These are phyloP conservation scores for Kwoniella shandongensis DNA, from an alignment of 768 basidiomycete genomes.

Conservation along the genomic window DNA sequence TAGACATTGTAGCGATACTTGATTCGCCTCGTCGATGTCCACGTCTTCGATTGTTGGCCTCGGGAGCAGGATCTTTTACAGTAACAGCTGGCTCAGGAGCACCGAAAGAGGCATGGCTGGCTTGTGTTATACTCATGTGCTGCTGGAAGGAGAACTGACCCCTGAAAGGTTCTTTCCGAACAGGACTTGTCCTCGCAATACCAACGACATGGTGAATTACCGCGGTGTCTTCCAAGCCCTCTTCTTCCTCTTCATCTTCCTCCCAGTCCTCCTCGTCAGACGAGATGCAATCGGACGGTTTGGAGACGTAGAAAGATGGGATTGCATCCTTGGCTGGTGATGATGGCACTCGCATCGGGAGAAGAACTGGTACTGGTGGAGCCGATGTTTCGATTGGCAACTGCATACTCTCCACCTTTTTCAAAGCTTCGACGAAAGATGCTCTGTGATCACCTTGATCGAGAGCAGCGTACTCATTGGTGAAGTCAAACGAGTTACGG, in stretches of 20 bases:
- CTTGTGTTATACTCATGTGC: slow-evolving; percentile 20
- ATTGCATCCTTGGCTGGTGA: neutral
- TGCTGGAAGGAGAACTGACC: slow-evolving; percentile 47
- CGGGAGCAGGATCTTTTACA: slow-evolving; percentile 1
- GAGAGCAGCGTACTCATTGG: slow-evolving; percentile 43
- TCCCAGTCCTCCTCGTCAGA: neutral
- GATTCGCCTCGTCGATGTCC: slow-evolving; percentile 40
- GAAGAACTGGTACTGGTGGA: slow-evolving; percentile 18
- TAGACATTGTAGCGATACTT: slow-evolving; percentile 50
- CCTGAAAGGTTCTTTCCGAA: slow-evolving; percentile 29
- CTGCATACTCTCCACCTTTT: slow-evolving; percentile 2
- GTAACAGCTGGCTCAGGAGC: slow-evolving; percentile 10
- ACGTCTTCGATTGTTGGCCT: slow-evolving; percentile 4
- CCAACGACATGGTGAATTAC: slow-evolving; percentile 12
- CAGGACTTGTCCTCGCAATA: slow-evolving; percentile 18
- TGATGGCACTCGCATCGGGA: neutral
- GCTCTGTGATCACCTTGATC: slow-evolving; percentile 36
- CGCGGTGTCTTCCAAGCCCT: slow-evolving; percentile 7
- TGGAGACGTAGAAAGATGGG: slow-evolving; percentile 20
- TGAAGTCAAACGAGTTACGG: slow-evolving; percentile 50
- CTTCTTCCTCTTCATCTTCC: slow-evolving; percentile 11
- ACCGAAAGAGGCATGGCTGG: slow-evolving; percentile 13
- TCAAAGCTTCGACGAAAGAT: slow-evolving; percentile 43
- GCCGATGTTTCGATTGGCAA: neutral
- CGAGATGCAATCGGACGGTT: slow-evolving; percentile 13